A percentile compares a stretch with the other conserved stretches of the same genome.
These are phyloP conservation scores for Rhodotorula glutinis DNA, from an alignment of 1,284 basidiomycete genomes.

Conservation along the genomic window DNA sequence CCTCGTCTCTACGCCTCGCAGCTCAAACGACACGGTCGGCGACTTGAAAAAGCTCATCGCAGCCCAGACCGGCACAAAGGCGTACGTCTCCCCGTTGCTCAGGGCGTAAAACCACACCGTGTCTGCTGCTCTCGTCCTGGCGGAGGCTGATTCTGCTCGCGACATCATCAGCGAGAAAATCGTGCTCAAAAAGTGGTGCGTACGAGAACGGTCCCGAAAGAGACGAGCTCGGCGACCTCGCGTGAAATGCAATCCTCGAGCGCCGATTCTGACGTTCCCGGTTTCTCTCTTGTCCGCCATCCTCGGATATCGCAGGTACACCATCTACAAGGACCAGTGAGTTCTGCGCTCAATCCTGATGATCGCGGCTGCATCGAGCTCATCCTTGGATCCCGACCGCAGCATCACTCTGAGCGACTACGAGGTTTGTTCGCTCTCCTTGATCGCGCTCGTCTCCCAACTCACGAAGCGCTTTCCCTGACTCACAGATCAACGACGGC, in stretches of 20 bases:
- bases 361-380: neutral
- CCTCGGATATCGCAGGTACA: conserved; percentile 62
- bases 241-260: no score
- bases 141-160: no score
- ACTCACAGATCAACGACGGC: conserved; percentile 43
- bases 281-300: no score
- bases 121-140: no score
- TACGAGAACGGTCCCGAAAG: conserved; percentile 8
- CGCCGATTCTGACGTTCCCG: no score
- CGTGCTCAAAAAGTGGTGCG: conserved; percentile 91
- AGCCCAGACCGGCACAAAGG: conserved; percentile 87
- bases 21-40: conserved; percentile 91
- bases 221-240: no score
- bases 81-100: conserved; percentile 44
- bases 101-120: no score
- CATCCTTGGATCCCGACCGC: conserved; percentile 9
- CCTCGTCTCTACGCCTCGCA: conserved; percentile 50
- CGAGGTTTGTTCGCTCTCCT: conserved; percentile 59
- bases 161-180: conserved; percentile 66
- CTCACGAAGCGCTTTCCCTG: neutral
- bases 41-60: conserved; percentile 96
- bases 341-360: neutral
- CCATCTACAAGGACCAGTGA: conserved; percentile 74
- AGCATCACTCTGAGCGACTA: conserved; percentile 85
- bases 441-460: no score